Evolutionary conservation across 2,329 filamentous ascomycete genomes (phyloP), one percentile per base, ranked within the genome.

Genomic region (Fonsecaea pedrosoi): DNA sequence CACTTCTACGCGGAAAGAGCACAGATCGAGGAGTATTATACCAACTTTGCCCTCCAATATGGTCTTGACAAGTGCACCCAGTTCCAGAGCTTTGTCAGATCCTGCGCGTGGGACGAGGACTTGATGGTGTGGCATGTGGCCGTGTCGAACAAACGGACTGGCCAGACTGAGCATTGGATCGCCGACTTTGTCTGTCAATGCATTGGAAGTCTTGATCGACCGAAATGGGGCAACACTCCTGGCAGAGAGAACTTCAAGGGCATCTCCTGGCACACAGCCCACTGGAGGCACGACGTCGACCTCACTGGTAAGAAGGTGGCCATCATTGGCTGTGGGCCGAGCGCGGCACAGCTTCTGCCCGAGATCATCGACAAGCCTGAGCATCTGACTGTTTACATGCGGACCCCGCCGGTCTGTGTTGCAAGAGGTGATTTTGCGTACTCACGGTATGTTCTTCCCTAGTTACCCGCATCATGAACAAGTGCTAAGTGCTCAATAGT

Each of bases 101-200:
- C 54, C 6, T 69, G 66, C 40, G n/a, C 32, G 18, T 69, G 66
- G 66, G 66, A 69, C 54, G 62, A 66, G 15, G 34, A 65, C 12
- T 25, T 38, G 10, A 34, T 65, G n/a, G 40, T 62, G 3, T 69
- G 66, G 66, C 64, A 66, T 30, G 58, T 69, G 25, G 42, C n/a
- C 2, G 55, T 66, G 13, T 18, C 18, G 10, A 53, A 69, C 48
- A 57, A 66, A 30, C 18, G 18, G 9, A 66, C 60, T 7, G 58
- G 66, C 7, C 15, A 61, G 7, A 63, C 53, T 32, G 64, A 66
- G 38, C 59, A 66, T 21, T 66, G 64, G 64, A 38, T 58, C 38
- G 60, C 64, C 13, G 64, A 66, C 35, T n/a, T 62, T 13, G 64
- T 66, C 35, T 62, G 54, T 34, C 64, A 66, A 32, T 62, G 59